These are phyloP conservation scores for Xylona heveae DNA, from an alignment of 495 filamentous ascomycete species.

Conservation along the genomic window DNA sequence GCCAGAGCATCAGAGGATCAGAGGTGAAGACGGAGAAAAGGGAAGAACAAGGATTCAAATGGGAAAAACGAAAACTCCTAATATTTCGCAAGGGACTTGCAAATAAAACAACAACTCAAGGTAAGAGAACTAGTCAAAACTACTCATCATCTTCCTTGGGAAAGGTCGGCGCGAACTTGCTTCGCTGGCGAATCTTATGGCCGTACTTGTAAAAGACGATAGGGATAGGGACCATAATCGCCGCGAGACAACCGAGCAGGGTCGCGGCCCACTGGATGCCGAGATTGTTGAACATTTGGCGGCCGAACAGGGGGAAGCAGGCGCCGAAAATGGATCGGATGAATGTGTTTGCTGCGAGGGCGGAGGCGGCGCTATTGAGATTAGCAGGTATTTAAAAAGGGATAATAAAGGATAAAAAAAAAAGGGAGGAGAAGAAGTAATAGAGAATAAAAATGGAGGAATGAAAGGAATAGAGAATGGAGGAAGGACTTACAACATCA, in stretches of 20 bases:
- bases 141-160: neutral
- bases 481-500: slow-evolving; percentile 47
- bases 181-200: slow-evolving; percentile 15
- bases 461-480: slow-evolving; percentile 1
- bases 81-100: too few species aligned
- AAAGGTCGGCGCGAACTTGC: slow-evolving; percentile 15
- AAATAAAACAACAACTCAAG: neutral
- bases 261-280: slow-evolving; percentile 19
- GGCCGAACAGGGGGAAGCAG: slow-evolving; percentile 20
- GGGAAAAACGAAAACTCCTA: too few species aligned
- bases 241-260: slow-evolving; percentile 17
- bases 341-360: slow-evolving; percentile 23
- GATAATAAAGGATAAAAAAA: neutral
- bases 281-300: slow-evolving; percentile 20
- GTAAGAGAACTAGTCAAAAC: neutral
- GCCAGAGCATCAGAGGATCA: too few species aligned
- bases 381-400: neutral
- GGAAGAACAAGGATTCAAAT: too few species aligned
- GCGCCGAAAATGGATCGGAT: slow-evolving; percentile 17
- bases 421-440: slow-evolving; percentile 4
- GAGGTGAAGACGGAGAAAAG: too few species aligned
- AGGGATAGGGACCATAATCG: slow-evolving; percentile 17
- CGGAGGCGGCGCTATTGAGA: slow-evolving; percentile 13
- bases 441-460: neutral
- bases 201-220: slow-evolving; percentile 16